Conservation (phyloP, 345 rosid species). For the thale cress (Arabidopsis thaliana) region DNA sequence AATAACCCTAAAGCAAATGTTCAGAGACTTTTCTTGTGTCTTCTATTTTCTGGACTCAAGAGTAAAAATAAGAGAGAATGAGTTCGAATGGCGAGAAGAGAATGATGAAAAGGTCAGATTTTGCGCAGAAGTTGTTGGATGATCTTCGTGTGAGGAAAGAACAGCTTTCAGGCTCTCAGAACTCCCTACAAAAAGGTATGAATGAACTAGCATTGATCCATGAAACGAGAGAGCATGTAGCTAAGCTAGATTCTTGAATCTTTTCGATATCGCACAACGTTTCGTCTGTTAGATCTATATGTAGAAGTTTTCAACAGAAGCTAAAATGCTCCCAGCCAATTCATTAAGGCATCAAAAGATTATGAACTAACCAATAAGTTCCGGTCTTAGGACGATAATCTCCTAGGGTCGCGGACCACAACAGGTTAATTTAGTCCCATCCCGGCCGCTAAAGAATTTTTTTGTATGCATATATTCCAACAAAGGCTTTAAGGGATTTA, state of each 20-base stretch:
- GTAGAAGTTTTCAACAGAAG: conserved; percentile 1
- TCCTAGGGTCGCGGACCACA: not conserved
- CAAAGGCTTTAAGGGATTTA: not conserved
- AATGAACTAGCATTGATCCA: conserved; percentile 12
- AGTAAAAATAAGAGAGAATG: conserved; percentile 33
- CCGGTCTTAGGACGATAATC: not conserved
- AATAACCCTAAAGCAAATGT: conserved; percentile 30
- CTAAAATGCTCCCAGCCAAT: not conserved
- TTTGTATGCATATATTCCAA: not conserved
- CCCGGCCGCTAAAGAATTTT: too few species aligned
- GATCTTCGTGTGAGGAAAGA: conserved; percentile 87
- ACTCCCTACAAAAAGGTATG: conserved; percentile 52
- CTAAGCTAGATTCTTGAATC: not conserved
- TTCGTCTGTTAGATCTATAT: conserved; percentile 1
- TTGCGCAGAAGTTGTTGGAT: conserved; percentile 90
- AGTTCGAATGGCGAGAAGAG: conserved; percentile 32
- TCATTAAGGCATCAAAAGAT: not conserved
- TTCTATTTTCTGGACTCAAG: conserved; percentile 6
- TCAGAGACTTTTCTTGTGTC: conserved; percentile 18
- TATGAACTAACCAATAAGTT: not conserved
- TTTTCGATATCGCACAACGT: not conserved
- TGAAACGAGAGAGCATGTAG: not conserved
- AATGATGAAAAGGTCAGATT: conserved; percentile 87
- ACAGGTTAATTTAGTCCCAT: not conserved
- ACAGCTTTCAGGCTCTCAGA: conserved; percentile 63